Conservation (phyloP, 2,329 filamentous ascomycete species). For the Hymenoscyphus albidus region DNA sequence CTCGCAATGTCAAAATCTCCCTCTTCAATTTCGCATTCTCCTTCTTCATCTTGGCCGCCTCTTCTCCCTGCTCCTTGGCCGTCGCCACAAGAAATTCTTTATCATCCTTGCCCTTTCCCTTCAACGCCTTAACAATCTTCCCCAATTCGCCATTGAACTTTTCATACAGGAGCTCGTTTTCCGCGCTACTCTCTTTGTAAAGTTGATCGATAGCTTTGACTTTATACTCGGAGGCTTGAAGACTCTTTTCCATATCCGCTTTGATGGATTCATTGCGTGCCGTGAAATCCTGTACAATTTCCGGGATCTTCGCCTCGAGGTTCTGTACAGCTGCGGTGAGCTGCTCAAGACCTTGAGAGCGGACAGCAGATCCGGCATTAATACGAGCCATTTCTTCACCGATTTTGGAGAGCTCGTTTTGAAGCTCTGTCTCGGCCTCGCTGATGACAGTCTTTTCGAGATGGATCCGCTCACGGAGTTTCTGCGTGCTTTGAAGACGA, state of each 20-base stretch:
- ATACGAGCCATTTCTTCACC: slow-evolving; percentile 70
- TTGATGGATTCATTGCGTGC: slow-evolving; percentile 61
- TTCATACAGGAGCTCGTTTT: slow-evolving; percentile 90
- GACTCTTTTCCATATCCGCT: slow-evolving; percentile 65
- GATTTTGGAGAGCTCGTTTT: slow-evolving; percentile 75
- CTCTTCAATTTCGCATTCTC: slow-evolving; percentile 81
- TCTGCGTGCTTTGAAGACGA: slow-evolving; percentile 67
- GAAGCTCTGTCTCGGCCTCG: slow-evolving; percentile 64
- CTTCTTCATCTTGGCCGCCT: slow-evolving; percentile 72
- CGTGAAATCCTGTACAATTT: slow-evolving; percentile 54
- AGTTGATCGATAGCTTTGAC: slow-evolving; percentile 80
- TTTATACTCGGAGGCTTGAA: slow-evolving; percentile 73
- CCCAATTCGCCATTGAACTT: slow-evolving; percentile 88
- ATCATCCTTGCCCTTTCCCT: slow-evolving; percentile 68
- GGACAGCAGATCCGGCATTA: slow-evolving; percentile 40
- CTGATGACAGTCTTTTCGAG: slow-evolving; percentile 73
- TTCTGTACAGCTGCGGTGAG: slow-evolving; percentile 56
- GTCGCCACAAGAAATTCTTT: slow-evolving; percentile 72
- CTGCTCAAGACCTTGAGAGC: slow-evolving; percentile 34
- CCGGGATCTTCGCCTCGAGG: slow-evolving; percentile 65
- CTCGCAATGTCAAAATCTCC: slow-evolving; percentile 57
- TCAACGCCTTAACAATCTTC: slow-evolving; percentile 74
- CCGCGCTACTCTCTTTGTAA: slow-evolving; percentile 80
- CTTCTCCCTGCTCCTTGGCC: slow-evolving; percentile 71
- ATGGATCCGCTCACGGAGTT: slow-evolving; percentile 78